Base-by-base conservation (phyloP, 106 monocot genomes). In the Phalaenopsis equestris region DNA sequence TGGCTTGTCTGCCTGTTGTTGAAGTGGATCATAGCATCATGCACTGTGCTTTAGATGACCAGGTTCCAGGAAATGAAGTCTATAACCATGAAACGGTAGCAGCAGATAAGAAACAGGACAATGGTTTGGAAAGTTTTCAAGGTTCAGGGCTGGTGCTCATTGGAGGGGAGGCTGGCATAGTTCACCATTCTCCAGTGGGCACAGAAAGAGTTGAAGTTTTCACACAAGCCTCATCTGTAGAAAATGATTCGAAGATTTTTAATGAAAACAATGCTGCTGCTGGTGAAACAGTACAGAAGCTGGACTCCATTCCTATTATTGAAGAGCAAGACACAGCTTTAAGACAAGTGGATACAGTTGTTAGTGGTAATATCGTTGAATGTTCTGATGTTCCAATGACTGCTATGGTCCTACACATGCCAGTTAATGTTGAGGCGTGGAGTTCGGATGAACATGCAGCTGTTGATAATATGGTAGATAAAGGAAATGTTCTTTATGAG, bases 231-330 rank as follows among this genome's bases (percentile, higher is more conserved):
- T 42, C 18, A n/a, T n/a, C 74, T 19, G 37, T 42, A 18, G 74
- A 43, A 45, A 45, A 43, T 19, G n/a, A 75, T 43, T 19, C 16
- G 19, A 75, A 45, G 74, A 18, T 75, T 2, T 45, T n/a, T 45
- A 19, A 21, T 43, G 74, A 75, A 45, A 19, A 75, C 37, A 7
- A 43, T 45, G 8, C 41, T 75, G 8, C 45, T 21, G 43, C 74
- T 75, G 41, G 74, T 75, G 74, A 75, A 45, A 43, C 43, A 37
- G 41, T 75, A 75, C 74, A 45, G 19, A 75, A 41, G 15, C 39
- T 45, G 42, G 43, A 72, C 38, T 30, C 24, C 24, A 39, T 72
- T 72, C 14, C 38, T 30, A 39, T 39, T 72, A 14, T 18, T 72
- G 38, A 30, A 30, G 72, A 37, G 64, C 64, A 21, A 24, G 24